Conservation (phyloP, 257 asterid genomes). For the Avicennia marina region DNA sequence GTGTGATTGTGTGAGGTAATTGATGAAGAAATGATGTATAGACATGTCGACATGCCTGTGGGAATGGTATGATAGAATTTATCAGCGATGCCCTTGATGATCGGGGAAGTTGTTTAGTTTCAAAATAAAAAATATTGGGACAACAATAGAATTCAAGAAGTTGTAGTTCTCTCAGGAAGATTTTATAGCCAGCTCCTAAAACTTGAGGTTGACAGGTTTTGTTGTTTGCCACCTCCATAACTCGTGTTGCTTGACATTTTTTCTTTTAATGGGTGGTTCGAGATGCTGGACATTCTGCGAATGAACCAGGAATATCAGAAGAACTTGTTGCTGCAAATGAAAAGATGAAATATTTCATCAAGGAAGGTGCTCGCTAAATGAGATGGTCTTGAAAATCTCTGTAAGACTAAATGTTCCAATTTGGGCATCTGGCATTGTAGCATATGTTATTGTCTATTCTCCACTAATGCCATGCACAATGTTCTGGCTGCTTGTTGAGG, state of each 20-base stretch:
- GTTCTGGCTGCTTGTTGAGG: neutral
- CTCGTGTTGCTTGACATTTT: neutral
- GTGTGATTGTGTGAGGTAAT: no score
- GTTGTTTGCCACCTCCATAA: neutral
- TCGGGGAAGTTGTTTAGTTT: no score
- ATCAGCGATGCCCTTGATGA: no score
- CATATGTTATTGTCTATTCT: neutral
- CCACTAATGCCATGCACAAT: neutral
- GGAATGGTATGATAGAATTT: no score
- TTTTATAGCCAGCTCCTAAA: no score
- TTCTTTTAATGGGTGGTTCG: constrained; percentile 51
- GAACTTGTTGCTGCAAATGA: constrained; percentile 91
- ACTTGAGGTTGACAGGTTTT: neutral
- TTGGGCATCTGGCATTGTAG: neutral
- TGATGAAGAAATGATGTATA: no score
- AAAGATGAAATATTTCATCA: constrained; percentile 48
- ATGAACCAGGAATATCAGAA: constrained; percentile 70
- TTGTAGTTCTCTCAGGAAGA: no score
- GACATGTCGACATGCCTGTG: no score
- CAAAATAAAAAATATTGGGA: no score
- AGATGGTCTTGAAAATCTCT: neutral
- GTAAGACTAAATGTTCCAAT: neutral
- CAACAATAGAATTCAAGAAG: no score
- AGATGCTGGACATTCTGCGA: constrained; percentile 94
- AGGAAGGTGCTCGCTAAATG: constrained; percentile 21